Percentiles rank a stretch among this genome's conserved stretches.
Evolutionary conservation across 345 rosid species (phyloP).

Genomic region (Raphanus sativus): DNA sequence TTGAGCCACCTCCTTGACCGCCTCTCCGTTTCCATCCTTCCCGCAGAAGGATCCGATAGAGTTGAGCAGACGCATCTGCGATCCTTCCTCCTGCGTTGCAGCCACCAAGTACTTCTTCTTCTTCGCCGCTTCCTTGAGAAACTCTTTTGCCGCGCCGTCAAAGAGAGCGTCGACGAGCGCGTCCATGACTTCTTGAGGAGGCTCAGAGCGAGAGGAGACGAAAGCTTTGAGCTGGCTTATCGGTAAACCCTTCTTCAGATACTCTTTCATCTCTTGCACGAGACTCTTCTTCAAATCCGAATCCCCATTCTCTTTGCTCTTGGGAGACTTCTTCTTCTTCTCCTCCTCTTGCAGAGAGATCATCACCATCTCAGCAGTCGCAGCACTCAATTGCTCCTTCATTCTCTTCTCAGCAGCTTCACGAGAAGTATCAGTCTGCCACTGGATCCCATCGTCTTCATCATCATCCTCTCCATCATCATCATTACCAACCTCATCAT

Average conservation of each 20-base stretch:
- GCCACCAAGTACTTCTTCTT: slow-evolving; percentile 67
- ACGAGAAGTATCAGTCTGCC: slow-evolving; percentile 82
- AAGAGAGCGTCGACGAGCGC: slow-evolving; percentile 65
- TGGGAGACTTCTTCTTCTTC: slow-evolving; percentile 24
- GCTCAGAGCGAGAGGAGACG: slow-evolving; percentile 50
- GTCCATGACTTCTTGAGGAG: slow-evolving; percentile 59
- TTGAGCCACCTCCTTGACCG: slow-evolving; percentile 64
- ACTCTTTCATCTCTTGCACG: slow-evolving; percentile 48
- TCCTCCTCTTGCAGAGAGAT: slow-evolving; percentile 49
- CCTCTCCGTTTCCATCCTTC: slow-evolving; percentile 38
- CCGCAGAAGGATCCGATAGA: slow-evolving; percentile 56
- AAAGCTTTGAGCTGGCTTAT: slow-evolving; percentile 50
- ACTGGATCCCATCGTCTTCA: slow-evolving; percentile 58
- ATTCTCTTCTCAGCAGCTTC: slow-evolving; percentile 81
- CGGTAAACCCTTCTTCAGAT: slow-evolving; percentile 52
- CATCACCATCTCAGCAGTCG: slow-evolving; percentile 92
- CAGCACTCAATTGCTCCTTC: slow-evolving; percentile 76
- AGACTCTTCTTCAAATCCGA: slow-evolving; percentile 36
- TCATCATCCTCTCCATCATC: slow-evolving; percentile 50
- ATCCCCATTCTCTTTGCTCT: slow-evolving; percentile 27
- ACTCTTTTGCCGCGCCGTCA: slow-evolving; percentile 57
- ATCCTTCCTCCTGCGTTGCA: slow-evolving; percentile 52
- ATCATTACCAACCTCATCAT: slow-evolving; percentile 48
- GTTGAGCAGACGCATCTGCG: slow-evolving; percentile 51
- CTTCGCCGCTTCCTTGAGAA: slow-evolving; percentile 57